Evolutionary conservation across 1,139 yeast genomes (phyloP), one percentile per base, ranked within the genome.

Genomic region (Scheffersomyces segobiensis): DNA sequence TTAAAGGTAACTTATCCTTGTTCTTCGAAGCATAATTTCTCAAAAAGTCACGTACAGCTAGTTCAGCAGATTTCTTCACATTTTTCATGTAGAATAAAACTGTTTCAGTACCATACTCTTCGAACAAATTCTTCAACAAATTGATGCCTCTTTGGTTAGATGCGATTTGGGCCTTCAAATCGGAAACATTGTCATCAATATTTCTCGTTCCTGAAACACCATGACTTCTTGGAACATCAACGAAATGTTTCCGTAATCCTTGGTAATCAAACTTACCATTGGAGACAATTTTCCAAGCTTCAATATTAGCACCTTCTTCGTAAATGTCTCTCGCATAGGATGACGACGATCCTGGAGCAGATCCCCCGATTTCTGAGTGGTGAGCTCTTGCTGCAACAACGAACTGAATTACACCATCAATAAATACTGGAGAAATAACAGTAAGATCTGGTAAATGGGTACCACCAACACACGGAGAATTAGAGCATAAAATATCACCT

Each of bases 321-420:
- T 83, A 84, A 24, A 87, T 71, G 63, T 81, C 87, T 62, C 82
- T 82, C 20, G 89, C 85, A 62, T 82, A 81, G 5, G 89, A 87
- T 2, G 89, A 87, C 81, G 86, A 85, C 0, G 90, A 86, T 0
- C 91, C 91, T 1, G 91, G 88, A 26, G 85, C 72, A 54, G 85
- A 75, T 46, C 91, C 90, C 49, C 91, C 91, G 64, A 87, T 86
- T 65, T 87, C 91, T 5, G 89, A 84, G 66, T 87, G 90, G 66
- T 87, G 91, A 12, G 89, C 91, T 53, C 91, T 74, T 3, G 89
- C 79, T 0, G 91, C 91, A 42, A 84, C 87, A 73, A 84, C 85
- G 62, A 87, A 87, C 50, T 83, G 81, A 49, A 86, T 80, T 39
- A 71, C 71, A 7, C 75, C 76, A 51, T 72, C 70, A 46, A 70